phyloP scores from a whole-genome alignment of 2,329 filamentous ascomycete species.

The Nothomitra cinnamomea region DNA sequence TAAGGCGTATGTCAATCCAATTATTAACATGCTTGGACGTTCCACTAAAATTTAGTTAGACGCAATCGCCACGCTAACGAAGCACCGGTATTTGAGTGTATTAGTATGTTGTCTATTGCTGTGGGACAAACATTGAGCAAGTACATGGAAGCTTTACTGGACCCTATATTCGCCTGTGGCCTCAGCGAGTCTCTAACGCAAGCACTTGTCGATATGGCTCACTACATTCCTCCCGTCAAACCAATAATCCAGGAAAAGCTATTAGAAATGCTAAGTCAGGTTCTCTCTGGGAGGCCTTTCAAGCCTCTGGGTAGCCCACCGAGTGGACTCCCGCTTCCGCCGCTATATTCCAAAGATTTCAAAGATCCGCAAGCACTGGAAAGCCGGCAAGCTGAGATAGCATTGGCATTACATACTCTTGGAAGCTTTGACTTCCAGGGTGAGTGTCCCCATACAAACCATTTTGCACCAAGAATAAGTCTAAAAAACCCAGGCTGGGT shows the following conservation, averaged over 20 bases:
- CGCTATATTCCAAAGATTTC: constrained; percentile 72
- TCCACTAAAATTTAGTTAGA: constrained; percentile 14
- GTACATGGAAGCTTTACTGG: constrained; percentile 89
- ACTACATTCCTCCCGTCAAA: constrained; percentile 93
- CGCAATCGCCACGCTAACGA: constrained; percentile 42
- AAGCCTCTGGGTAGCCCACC: constrained; percentile 82
- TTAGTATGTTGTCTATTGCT: constrained; percentile 87
- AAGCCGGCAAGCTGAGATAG: constrained; percentile 68
- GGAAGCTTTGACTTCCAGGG: constrained; percentile 93
- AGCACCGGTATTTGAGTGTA: constrained; percentile 84
- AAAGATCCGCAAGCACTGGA: constrained; percentile 73
- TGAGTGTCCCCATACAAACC: constrained; percentile 12
- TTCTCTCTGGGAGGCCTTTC: constrained; percentile 83
- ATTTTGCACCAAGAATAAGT: not conserved
- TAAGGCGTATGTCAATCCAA: constrained; percentile 40
- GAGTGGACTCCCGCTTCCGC: constrained; percentile 64
- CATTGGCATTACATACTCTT: constrained; percentile 80
- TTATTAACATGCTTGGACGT: constrained; percentile 4
- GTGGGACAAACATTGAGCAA: constrained; percentile 95
- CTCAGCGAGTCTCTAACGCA: constrained; percentile 87
- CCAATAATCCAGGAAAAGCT: constrained; percentile 84
- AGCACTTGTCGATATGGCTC: constrained; percentile 93
- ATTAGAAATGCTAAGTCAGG: constrained; percentile 85
- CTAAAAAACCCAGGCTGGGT: constrained; percentile 45
- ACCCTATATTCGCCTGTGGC: constrained; percentile 93